These are phyloP conservation scores for Arthrobotrys sinensis DNA, from an alignment of 2,329 filamentous ascomycete genomes.

Conservation along the genomic window DNA sequence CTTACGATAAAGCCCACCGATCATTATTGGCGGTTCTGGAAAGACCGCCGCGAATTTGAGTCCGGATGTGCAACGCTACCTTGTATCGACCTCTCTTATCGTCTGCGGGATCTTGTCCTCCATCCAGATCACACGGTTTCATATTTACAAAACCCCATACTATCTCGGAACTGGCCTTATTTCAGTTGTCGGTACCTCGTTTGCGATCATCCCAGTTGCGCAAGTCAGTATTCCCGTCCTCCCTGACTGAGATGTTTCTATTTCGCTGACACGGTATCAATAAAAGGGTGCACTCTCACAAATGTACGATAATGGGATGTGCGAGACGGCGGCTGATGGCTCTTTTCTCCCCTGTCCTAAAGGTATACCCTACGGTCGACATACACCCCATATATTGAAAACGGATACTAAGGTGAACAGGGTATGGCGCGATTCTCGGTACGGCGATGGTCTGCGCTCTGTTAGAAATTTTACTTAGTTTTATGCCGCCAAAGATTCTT, in stretches of 20 bases:
- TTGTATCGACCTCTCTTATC: slow-evolving; percentile 79
- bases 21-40: slow-evolving; percentile 73
- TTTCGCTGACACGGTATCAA: not conserved
- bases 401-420: slow-evolving; percentile 67
- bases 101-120: slow-evolving; percentile 77
- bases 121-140: slow-evolving; percentile 78
- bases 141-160: slow-evolving; percentile 74
- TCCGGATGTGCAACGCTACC: slow-evolving; percentile 73
- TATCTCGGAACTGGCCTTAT: slow-evolving; percentile 81
- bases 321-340: slow-evolving; percentile 68
- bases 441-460: slow-evolving; percentile 74
- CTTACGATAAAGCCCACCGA: slow-evolving; percentile 70
- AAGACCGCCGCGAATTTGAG: slow-evolving; percentile 73
- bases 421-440: slow-evolving; percentile 76
- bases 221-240: slow-evolving; percentile 65
- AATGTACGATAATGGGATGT: slow-evolving; percentile 79
- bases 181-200: slow-evolving; percentile 81
- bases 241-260: not conserved
- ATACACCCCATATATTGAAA: not conserved
- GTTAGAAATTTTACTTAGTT: slow-evolving; percentile 78
- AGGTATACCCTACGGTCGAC: not conserved
- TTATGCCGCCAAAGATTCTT: slow-evolving; percentile 75
- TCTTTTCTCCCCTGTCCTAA: slow-evolving; percentile 46
- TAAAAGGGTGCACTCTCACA: slow-evolving; percentile 76
- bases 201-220: slow-evolving; percentile 81